Percentiles rank a stretch among this genome's conserved stretches.
These are phyloP conservation scores for Rostrohypoxylon terebratum DNA, from an alignment of 495 filamentous ascomycete genomes.

Conservation along the genomic window DNA sequence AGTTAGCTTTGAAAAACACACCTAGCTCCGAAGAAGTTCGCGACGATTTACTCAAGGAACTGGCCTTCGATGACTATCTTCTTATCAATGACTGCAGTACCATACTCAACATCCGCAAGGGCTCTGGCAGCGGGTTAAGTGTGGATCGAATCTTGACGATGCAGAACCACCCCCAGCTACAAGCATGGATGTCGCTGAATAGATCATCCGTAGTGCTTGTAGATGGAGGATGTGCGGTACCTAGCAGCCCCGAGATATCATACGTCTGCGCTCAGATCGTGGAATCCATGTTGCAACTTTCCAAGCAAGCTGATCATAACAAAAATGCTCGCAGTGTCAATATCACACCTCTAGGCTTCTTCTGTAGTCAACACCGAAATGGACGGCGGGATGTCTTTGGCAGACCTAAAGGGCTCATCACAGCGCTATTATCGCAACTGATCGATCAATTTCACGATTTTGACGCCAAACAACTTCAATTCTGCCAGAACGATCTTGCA, in stretches of 20 bases:
- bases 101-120: conserved; percentile 5
- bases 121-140: not conserved
- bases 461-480: conserved; percentile 6
- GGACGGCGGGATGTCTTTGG: conserved; percentile 6
- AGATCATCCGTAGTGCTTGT: conserved; percentile 16
- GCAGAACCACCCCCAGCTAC: conserved; percentile 10
- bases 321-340: not conserved
- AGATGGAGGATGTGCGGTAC: conserved; percentile 2
- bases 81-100: not conserved
- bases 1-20: not conserved
- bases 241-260: conserved; percentile 4
- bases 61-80: not conserved
- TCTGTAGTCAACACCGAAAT: conserved; percentile 16
- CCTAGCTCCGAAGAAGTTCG: not conserved
- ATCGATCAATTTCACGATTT: conserved; percentile 6
- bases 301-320: not conserved
- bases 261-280: conserved; percentile 7
- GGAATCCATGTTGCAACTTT: conserved; percentile 5
- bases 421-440: conserved; percentile 6
- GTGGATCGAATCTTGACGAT: not conserved
- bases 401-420: not conserved
- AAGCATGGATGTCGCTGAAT: conserved; percentile 16
- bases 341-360: conserved; percentile 9
- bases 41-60: not conserved
- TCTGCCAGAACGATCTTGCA: not conserved